Percentiles rank a stretch among this genome's conserved stretches.
Evolutionary conservation across 2,329 filamentous ascomycete genomes (phyloP).

Genomic region (Diaporthe batatas): DNA sequence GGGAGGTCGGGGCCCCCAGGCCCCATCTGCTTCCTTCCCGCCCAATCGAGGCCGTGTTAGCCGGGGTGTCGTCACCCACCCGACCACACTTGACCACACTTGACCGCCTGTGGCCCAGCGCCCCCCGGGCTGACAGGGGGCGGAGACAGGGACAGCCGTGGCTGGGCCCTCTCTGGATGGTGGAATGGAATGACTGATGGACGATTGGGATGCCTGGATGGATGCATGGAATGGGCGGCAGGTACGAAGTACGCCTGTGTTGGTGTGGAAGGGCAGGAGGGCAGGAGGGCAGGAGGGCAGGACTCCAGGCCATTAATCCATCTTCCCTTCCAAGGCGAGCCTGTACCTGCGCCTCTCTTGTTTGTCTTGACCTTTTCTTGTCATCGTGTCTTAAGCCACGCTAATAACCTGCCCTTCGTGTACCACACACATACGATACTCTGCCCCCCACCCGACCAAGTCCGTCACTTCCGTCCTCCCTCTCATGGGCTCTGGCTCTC

Average conservation of each 20-base stretch:
- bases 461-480: neutral
- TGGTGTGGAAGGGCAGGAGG: no score
- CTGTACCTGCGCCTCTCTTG: slow-evolving; percentile 23
- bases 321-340: neutral
- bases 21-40: slow-evolving; percentile 10
- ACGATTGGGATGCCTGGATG: no score
- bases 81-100: slow-evolving; percentile 6
- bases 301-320: neutral
- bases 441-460: neutral
- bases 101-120: slow-evolving; percentile 6
- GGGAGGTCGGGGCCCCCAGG: neutral
- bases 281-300: no score
- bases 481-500: neutral
- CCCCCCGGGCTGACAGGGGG: neutral
- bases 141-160: slow-evolving; percentile 16
- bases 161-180: neutral
- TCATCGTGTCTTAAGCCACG: slow-evolving; percentile 6
- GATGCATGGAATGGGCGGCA: slow-evolving; percentile 13
- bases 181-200: slow-evolving; percentile 26
- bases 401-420: neutral
- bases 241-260: neutral
- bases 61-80: slow-evolving; percentile 16
- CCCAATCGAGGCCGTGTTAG: slow-evolving; percentile 14
- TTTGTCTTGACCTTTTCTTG: slow-evolving; percentile 19
- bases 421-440: neutral